These are phyloP conservation scores for Trichomonas vaginalis DNA, from an alignment of 208 protist genomes.

Conservation along the genomic window DNA sequence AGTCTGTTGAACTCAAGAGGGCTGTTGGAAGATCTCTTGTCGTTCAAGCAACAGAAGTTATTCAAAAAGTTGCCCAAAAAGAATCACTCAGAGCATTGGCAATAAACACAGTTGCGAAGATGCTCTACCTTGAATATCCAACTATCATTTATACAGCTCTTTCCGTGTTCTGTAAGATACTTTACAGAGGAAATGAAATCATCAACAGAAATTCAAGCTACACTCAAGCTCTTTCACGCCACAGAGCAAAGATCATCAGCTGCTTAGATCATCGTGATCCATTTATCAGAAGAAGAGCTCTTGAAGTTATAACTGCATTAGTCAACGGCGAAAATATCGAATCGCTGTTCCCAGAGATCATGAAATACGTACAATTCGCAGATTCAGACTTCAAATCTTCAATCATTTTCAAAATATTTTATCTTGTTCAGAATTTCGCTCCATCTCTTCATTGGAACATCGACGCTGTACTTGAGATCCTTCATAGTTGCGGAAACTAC, in stretches of 20 bases:
- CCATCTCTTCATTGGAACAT: not conserved
- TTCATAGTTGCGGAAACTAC: not conserved
- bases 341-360: not conserved
- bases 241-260: not conserved
- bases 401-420: not conserved
- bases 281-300: not conserved
- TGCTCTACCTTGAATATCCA: not conserved
- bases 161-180: not conserved
- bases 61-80: not conserved
- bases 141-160: not conserved
- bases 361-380: not conserved
- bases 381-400: not conserved
- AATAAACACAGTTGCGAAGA: not conserved
- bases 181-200: not conserved
- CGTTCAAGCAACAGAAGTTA: not conserved
- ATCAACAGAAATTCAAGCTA: not conserved
- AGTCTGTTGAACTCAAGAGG: not conserved
- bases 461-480: not conserved
- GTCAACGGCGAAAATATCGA: not conserved
- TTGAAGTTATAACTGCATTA: not conserved
- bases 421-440: not conserved
- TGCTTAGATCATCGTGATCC: not conserved
- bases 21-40: not conserved
- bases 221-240: not conserved
- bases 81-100: not conserved